These are phyloP conservation scores for Alternaria novae-zelandiae DNA, from an alignment of 2,329 filamentous ascomycete genomes.

Conservation along the genomic window DNA sequence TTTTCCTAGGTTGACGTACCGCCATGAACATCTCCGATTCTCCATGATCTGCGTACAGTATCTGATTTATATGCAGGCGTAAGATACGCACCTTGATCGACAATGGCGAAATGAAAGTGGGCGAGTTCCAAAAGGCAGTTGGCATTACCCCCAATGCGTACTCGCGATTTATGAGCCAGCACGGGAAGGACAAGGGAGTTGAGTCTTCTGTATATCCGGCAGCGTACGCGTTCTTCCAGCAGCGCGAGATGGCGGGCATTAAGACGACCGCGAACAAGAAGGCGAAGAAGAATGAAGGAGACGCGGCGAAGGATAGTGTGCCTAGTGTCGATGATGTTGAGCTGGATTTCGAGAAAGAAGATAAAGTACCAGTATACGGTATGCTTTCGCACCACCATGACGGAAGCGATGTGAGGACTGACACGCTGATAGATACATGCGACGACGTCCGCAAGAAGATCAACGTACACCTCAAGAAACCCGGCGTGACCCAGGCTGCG, in stretches of 20 bases:
- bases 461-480: conserved; percentile 55
- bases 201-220: conserved; percentile 35
- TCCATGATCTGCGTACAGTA: background rate
- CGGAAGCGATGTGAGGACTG: background rate
- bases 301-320: conserved; percentile 8
- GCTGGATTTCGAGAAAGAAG: conserved; percentile 57
- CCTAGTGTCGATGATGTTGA: conserved; percentile 47
- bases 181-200: conserved; percentile 47
- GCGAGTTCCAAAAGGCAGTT: conserved; percentile 52
- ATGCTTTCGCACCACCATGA: background rate
- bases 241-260: conserved; percentile 57
- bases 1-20: too few relatives aligned
- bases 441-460: conserved; percentile 66
- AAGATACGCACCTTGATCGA: conserved; percentile 54
- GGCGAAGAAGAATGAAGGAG: conserved; percentile 18
- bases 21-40: background rate
- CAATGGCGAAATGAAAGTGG: conserved; percentile 53
- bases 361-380: conserved; percentile 58
- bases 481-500: conserved; percentile 58
- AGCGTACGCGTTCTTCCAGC: conserved; percentile 55
- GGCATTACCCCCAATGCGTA: conserved; percentile 48
- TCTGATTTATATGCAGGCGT: conserved; percentile 15
- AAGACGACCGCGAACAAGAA: conserved; percentile 30
- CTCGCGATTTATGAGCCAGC: conserved; percentile 58
- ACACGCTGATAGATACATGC: conserved; percentile 54